Conservation (phyloP, 208 protist species). For the Trypanosoma brucei region DNA sequence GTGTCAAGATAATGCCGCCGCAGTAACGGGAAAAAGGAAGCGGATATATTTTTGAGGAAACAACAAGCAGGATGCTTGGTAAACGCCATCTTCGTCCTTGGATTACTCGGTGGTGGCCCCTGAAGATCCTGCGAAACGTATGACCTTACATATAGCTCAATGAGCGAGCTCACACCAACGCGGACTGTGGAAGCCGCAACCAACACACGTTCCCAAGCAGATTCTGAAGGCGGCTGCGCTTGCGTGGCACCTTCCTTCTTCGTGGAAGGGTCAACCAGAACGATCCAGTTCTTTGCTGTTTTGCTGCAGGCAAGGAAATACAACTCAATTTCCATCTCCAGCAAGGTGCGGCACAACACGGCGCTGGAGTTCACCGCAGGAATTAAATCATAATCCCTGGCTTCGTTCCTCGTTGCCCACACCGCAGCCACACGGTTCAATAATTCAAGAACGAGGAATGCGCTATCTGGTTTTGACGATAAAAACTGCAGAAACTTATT, state of each 20-base stretch:
- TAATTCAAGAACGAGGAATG: slow-evolving; percentile 2
- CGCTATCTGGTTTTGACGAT: not conserved
- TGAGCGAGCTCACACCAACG: slow-evolving; percentile 8
- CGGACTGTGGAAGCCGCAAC: slow-evolving; percentile 2
- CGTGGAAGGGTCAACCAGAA: slow-evolving; percentile 4
- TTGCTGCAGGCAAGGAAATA: slow-evolving; percentile 18
- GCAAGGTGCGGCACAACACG: slow-evolving; percentile 16
- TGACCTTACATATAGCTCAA: slow-evolving; percentile 3
- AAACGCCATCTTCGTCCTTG: slow-evolving; percentile 1
- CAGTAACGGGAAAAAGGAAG: slow-evolving; percentile 32
- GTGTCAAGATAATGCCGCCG: slow-evolving; percentile 50
- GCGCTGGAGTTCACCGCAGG: slow-evolving; percentile 11
- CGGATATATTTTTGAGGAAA: slow-evolving; percentile 24
- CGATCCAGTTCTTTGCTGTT: slow-evolving; percentile 1
- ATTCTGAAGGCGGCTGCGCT: not conserved
- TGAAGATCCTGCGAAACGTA: slow-evolving; percentile 2
- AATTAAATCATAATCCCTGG: not conserved
- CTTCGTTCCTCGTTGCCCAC: not conserved
- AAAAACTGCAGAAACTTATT: not conserved
- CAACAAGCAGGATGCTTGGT: slow-evolving; percentile 4
- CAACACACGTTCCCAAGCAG: slow-evolving; percentile 10
- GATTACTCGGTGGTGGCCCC: not conserved
- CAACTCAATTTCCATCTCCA: slow-evolving; percentile 22
- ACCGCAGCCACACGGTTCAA: not conserved
- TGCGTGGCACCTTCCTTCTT: not conserved